Base-by-base conservation (phyloP, 108 stramenopile species). In the Nitzschia palea region DNA sequence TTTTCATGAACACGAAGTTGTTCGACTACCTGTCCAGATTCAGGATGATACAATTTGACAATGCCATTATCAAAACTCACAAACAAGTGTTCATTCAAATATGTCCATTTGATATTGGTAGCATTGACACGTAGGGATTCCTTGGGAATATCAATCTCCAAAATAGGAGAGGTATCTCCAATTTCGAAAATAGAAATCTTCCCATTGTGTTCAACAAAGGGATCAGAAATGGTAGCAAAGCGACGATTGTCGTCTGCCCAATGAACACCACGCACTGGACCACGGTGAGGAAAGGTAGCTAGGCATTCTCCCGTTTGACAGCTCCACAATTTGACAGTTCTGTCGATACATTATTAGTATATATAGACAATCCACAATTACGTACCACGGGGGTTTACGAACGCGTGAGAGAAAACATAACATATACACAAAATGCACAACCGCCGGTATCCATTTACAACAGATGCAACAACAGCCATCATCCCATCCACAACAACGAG, bases 181-280 rank as follows among this genome's bases (percentile, higher is more conserved):
- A 77, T 75, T 58, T 98, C 89, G 76, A 87, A 99, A 27, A 99
- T 82, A 27, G 86, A 81, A 69, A 99, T 94, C 62, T 87, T 84
- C 37, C 91, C 96, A 48, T 88, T 86, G 79, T 93, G 87, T 69
- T 95, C 93, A 6, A 95, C 88, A 72, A 99, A 99, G 27, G 95
- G 97, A 72, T 99, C 97, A 17, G 85, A 86, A 44, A 96, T 96
- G 73, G 96, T 94, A 47, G 95, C 97, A 84, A 99, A 95, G 65
- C 79, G 73, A 43, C 96, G 74, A 44, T 85, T 85, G 25, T 97
- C 97, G 72, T 99, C 98, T 9, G 97, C 93, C 90, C 95, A 97
- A 0, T 86, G 74, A 14, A 90, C 90, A 22, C 90, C 91, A 20
- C 95, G 88, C 26, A 96, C 96, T 47, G 96, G 96, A 34, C 97